Base-by-base conservation (phyloP, 208 protist genomes). In the Trypanosoma vivax region DNA sequence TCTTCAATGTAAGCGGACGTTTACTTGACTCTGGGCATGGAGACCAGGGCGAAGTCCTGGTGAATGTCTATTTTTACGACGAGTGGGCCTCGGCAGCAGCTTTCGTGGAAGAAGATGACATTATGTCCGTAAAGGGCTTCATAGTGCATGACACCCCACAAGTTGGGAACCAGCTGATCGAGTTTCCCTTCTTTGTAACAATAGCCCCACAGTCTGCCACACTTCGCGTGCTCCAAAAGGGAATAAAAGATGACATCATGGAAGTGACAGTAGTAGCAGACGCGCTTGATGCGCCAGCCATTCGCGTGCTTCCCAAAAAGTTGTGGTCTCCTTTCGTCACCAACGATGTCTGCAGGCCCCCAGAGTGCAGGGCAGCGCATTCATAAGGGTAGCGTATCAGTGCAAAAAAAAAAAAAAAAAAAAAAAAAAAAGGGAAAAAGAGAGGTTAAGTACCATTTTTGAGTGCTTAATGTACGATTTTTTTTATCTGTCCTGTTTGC, bases 11-110 rank as follows among this genome's bases (percentile, higher is more conserved):
- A 2, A 41, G 68, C 23, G 78, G 73, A 1, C 53, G 52, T 19
- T 46, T 83, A 11, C 34, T 61, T 0, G 60, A 61, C 48, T 14
- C 58, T 2, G 33, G 37, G 40, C 19, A 60, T 21, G 50, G 49
- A 34, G 28, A 50, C 28, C 25, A 7, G 16, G 50, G 54, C 9
- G 37, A 16, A 1, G 37, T 30, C 5, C 46, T 27, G n/a, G 53
- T 83, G 21, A 70, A 73, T 41, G 45, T 86, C 24, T 73, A 86
- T 58, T 86, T 88, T 55, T 84, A 83, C 50, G 69, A 78, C 28
- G 60, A 76, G 29, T 91, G 79, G 83, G 83, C 74, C 5, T 56
- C 59, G 39, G 80, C 63, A 1, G 79, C 77, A 11, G 59, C 73
- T 29, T 91, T 91, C 53, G 53, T 83, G 11, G 76, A 84, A 29